Evolutionary conservation across 2,329 filamentous ascomycete genomes (phyloP), one percentile per base, ranked within the genome.

Genomic region (Epichloe festucae): DNA sequence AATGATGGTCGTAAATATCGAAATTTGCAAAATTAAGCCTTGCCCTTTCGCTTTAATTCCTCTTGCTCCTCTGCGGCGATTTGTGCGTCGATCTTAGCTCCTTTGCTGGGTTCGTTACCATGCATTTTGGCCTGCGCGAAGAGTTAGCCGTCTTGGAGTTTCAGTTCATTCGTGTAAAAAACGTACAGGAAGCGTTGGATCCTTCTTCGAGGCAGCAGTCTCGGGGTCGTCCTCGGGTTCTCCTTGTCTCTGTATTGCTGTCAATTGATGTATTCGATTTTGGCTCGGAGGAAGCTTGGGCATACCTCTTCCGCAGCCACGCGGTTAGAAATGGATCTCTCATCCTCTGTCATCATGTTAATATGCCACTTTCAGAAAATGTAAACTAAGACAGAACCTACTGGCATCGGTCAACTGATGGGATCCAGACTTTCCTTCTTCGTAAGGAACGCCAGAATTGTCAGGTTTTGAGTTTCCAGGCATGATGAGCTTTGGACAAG

Each of bases 351-450:
- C 21, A 3, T 19, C 1, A n/a, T 10, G 11, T 51, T 27, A 51
- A 8, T 34, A 31, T 27, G 7, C 1, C 2, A 23, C 19, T 19
- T 31, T 23, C 10, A 12, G 5, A 15, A 5, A 3, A 34, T 31
- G 12, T 31, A 31, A 31, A 31, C 2, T 10, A 31, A 31, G 7
- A 31, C 6, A 31, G 27, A 3, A 42, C 76, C 55, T 76, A 89
- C 86, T 91, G 48, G 87, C 80, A 65, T 93, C 86, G 51, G 77
- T 76, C 56, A 76, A 73, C 55, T 75, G 66, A 68, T 94, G 87
- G 49, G 83, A 84, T 65, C 86, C 73, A 53, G 75, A 66, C 65
- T 84, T 74, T 60, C 88, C 87, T 71, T 91, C 84, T 55, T 89
- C 72, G 71, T 79, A 93, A 49, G 78, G 71, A 19, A 74, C 67